These are phyloP conservation scores for Rhodotorula sp. DNA, from an alignment of 1,284 basidiomycete genomes.

Conservation along the genomic window DNA sequence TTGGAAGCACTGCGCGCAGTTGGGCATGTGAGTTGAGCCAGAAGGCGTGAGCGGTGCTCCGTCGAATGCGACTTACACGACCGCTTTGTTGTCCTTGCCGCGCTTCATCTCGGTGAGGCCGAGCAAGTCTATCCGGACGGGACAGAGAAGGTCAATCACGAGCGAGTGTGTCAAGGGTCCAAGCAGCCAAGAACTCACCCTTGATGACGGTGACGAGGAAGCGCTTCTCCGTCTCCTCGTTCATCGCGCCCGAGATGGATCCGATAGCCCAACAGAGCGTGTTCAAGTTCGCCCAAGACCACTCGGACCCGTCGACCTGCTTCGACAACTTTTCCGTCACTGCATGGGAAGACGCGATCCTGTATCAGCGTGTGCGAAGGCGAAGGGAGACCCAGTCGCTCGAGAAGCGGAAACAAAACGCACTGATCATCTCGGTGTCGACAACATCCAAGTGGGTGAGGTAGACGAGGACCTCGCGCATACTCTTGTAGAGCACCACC, in stretches of 20 bases:
- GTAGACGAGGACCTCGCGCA: slow-evolving; percentile 86
- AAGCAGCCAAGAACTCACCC: slow-evolving; percentile 49
- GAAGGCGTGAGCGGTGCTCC: neutral
- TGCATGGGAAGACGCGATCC: neutral
- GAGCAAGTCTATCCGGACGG: slow-evolving; percentile 61
- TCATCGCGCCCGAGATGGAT: slow-evolving; percentile 99
- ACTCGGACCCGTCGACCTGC: slow-evolving; percentile 75
- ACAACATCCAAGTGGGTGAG: slow-evolving; percentile 94
- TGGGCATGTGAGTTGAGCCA: too few species aligned
- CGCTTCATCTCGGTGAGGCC: slow-evolving; percentile 98
- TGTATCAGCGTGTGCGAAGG: too few species aligned
- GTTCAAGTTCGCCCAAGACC: slow-evolving; percentile 99
- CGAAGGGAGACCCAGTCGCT: too few species aligned
- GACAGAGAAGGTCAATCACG: neutral
- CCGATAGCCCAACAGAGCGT: slow-evolving; percentile 99
- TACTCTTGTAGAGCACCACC: slow-evolving; percentile 97
- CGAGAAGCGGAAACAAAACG: neutral
- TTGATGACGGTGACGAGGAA: slow-evolving; percentile 99
- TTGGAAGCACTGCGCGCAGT: slow-evolving; percentile 67
- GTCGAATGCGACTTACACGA: slow-evolving; percentile 58
- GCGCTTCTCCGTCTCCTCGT: slow-evolving; percentile 97
- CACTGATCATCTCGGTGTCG: slow-evolving; percentile 88
- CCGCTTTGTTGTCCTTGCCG: slow-evolving; percentile 99
- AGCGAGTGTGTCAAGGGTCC: too few species aligned
- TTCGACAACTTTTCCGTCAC: slow-evolving; percentile 93